A percentile compares a stretch with the other conserved stretches of the same genome.
Conservation (phyloP, 2,329 filamentous ascomycete species). For the Scedosporium aurantiacum region DNA sequence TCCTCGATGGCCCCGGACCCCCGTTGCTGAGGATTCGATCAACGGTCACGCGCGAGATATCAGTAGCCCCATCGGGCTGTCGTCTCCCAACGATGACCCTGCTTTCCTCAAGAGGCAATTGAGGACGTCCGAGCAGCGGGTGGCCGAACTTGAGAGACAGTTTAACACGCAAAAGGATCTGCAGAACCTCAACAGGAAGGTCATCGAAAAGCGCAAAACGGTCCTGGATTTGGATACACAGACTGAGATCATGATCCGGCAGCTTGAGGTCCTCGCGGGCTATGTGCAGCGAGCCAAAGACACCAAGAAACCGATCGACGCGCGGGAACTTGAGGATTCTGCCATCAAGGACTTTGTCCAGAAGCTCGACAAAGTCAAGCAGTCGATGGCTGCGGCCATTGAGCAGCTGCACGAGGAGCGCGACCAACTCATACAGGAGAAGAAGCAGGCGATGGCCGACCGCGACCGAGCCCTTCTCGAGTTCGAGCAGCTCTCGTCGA, state of each 20-base stretch:
- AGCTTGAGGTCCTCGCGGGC: slow-evolving; percentile 79
- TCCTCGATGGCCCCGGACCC: slow-evolving; percentile 60
- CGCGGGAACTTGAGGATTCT: slow-evolving; percentile 73
- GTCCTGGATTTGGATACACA: slow-evolving; percentile 91
- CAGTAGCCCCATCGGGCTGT: slow-evolving; percentile 58
- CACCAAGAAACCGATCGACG: slow-evolving; percentile 66
- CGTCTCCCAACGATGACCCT: slow-evolving; percentile 47
- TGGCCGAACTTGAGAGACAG: slow-evolving; percentile 77
- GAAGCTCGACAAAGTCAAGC: slow-evolving; percentile 51
- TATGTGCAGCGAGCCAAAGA: slow-evolving; percentile 82
- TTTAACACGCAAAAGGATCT: slow-evolving; percentile 54
- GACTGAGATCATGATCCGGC: slow-evolving; percentile 87
- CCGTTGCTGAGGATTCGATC: slow-evolving; percentile 43
- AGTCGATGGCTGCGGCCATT: slow-evolving; percentile 44
- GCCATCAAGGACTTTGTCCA: slow-evolving; percentile 88
- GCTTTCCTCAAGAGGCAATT: slow-evolving; percentile 63
- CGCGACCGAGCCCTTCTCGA: slow-evolving; percentile 90
- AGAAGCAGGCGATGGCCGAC: slow-evolving; percentile 68
- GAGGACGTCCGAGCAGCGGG: slow-evolving; percentile 68
- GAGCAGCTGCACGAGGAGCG: slow-evolving; percentile 58
- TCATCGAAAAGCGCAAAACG: slow-evolving; percentile 88
- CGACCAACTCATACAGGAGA: slow-evolving; percentile 75
- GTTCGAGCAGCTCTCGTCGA: slow-evolving; percentile 86
- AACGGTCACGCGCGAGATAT: slow-evolving; percentile 46
- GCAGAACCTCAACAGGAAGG: slow-evolving; percentile 72